Evolutionary conservation across 805 yeast species (phyloP).

Genomic region (Yamadazyma scolyti): DNA sequence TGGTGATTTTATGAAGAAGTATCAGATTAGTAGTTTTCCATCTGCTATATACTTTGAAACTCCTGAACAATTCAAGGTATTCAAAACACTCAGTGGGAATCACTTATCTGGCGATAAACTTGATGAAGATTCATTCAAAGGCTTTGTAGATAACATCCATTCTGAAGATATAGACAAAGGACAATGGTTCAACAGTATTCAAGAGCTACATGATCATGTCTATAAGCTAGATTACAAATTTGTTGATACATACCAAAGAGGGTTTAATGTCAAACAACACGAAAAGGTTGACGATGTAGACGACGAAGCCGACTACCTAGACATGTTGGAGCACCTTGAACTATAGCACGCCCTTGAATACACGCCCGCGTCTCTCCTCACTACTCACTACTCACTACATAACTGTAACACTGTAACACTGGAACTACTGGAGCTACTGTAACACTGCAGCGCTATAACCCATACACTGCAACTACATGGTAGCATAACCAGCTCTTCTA

Average conservation of each 20-base stretch:
- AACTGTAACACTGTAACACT: too few species aligned
- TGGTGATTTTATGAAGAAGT: conserved; percentile 17
- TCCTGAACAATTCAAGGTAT: conserved; percentile 20
- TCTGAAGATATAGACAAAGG: conserved; percentile 16
- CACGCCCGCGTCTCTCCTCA: too few species aligned
- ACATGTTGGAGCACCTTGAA: conserved; percentile 7
- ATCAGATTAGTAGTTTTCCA: conserved; percentile 28
- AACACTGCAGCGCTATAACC: not conserved
- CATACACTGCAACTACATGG: not conserved
- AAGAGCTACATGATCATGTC: conserved; percentile 15
- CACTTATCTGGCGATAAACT: conserved; percentile 6
- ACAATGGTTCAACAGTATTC: conserved; percentile 11
- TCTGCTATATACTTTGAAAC: conserved; percentile 25
- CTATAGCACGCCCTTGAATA: too few species aligned
- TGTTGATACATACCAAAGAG: conserved; percentile 3
- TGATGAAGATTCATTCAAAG: conserved; percentile 6
- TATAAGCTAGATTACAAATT: conserved; percentile 5
- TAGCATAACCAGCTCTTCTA: too few species aligned
- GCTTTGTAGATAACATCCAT: conserved; percentile 13
- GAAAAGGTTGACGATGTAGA: conserved; percentile 11
- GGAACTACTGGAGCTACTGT: conserved; percentile 1
- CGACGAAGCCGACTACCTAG: conserved; percentile 21
- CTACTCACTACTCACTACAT: too few species aligned
- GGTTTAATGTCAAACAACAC: conserved; percentile 8
- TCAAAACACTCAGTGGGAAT: conserved; percentile 16